Evolutionary conservation across 148 eudicot species (phyloP).

Genomic region (Cornus controversa): DNA sequence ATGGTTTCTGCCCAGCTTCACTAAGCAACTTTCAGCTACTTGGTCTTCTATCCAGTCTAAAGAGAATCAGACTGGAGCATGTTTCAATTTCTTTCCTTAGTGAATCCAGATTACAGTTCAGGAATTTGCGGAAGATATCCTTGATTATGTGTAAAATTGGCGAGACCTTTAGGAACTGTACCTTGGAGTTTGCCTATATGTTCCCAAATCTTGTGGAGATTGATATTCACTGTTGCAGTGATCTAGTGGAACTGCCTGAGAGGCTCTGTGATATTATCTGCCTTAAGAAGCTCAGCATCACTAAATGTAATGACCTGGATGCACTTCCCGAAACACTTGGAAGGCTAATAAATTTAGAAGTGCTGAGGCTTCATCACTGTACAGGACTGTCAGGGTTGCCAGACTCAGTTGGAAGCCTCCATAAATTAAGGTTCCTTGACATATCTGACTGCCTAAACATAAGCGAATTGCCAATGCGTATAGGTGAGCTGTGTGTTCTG

Average conservation of each 20-base stretch:
- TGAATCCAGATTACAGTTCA: constrained; percentile 12
- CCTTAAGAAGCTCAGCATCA: constrained; percentile 24
- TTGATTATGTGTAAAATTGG: constrained; percentile 29
- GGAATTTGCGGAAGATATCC: constrained; percentile 33
- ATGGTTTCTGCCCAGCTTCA: constrained; percentile 19
- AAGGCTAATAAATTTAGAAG: constrained; percentile 19
- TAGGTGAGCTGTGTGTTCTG: constrained; percentile 21
- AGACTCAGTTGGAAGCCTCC: constrained; percentile 18
- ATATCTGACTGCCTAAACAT: constrained; percentile 17
- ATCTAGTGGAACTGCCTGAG: constrained; percentile 23
- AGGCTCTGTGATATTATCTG: constrained; percentile 9
- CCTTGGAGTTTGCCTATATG: constrained; percentile 2
- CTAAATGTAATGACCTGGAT: constrained; percentile 24
- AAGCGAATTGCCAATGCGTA: constrained; percentile 13
- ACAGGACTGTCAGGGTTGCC: constrained; percentile 14
- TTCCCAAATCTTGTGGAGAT: constrained; percentile 27
- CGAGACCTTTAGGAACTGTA: constrained; percentile 13
- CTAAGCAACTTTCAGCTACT: constrained; percentile 12
- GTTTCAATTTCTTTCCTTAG: constrained; percentile 12
- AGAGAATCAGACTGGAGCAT: constrained; percentile 31
- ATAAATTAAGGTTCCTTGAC: constrained; percentile 18
- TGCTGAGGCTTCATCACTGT: constrained; percentile 19
- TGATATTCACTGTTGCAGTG: constrained; percentile 25
- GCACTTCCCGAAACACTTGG: constrained; percentile 18
- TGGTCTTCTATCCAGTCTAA: constrained; percentile 17